Conservation (phyloP, 805 yeast species). For the Helenozyma rhizophorensis region DNA sequence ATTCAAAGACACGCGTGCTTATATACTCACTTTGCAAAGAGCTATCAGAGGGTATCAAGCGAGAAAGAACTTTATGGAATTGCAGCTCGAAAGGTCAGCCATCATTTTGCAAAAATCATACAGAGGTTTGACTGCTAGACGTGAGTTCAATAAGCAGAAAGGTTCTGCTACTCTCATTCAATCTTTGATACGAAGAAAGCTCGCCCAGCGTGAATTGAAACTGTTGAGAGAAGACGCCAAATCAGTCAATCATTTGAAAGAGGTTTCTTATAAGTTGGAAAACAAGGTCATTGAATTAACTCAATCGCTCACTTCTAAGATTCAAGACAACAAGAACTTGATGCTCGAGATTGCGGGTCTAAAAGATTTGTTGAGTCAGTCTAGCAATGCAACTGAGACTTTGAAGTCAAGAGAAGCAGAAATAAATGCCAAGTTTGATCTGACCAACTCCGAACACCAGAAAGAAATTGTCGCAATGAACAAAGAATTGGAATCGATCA, state of each 20-base stretch:
- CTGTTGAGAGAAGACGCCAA: constrained; percentile 81
- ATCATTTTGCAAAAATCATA: constrained; percentile 64
- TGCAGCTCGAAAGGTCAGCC: constrained; percentile 61
- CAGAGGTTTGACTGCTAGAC: constrained; percentile 66
- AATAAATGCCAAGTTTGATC: constrained; percentile 42
- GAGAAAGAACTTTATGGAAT: constrained; percentile 47
- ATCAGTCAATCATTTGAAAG: constrained; percentile 83
- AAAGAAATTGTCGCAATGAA: constrained; percentile 47
- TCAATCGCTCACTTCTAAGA: constrained; percentile 72
- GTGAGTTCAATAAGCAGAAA: constrained; percentile 40
- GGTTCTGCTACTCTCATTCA: constrained; percentile 69
- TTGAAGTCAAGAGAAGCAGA: constrained; percentile 54
- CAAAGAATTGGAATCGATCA: constrained; percentile 51
- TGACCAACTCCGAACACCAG: constrained; percentile 44
- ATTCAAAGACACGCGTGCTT: constrained; percentile 26
- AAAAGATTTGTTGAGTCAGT: constrained; percentile 46
- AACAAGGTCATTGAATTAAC: constrained; percentile 97
- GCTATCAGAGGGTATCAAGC: constrained; percentile 48
- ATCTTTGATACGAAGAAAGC: constrained; percentile 68
- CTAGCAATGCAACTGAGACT: constrained; percentile 48
- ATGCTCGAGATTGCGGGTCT: constrained; percentile 52
- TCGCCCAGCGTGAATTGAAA: constrained; percentile 63
- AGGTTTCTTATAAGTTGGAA: constrained; percentile 88
- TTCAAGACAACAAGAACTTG: constrained; percentile 76
- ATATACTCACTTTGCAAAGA: constrained; percentile 43